Percentiles rank a stretch among this genome's conserved stretches.
These are phyloP conservation scores for Monilinia fructicola DNA, from an alignment of 2,329 filamentous ascomycete genomes.

Conservation along the genomic window DNA sequence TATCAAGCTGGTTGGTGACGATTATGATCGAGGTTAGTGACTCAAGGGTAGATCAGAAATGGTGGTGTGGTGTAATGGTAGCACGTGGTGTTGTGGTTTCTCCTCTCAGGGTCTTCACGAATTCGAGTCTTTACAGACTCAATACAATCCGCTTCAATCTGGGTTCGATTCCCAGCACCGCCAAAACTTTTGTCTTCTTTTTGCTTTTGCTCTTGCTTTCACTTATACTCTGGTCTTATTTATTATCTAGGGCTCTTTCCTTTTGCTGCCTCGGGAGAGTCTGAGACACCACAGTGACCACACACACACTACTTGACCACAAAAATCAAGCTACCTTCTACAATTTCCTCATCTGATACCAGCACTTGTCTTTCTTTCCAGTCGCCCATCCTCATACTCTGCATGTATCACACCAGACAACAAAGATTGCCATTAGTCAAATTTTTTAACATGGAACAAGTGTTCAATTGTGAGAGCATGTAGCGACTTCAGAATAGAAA, in stretches of 20 bases:
- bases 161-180: conserved; percentile 25
- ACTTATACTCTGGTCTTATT: no score
- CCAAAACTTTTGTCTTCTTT: background rate
- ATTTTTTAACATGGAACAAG: background rate
- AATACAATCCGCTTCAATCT: conserved; percentile 19
- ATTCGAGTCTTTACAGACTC: background rate
- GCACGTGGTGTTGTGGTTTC: conserved; percentile 24
- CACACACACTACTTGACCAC: background rate
- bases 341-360: background rate
- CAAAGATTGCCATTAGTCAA: background rate
- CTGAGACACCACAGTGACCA: background rate
- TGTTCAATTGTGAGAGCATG: background rate
- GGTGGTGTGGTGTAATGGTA: conserved; percentile 25
- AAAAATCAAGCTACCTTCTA: background rate
- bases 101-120: conserved; percentile 17
- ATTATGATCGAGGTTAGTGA: background rate
- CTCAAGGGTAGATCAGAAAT: fast-evolving
- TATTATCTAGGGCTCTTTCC: no score
- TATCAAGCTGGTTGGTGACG: conserved; percentile 17
- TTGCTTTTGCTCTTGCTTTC: background rate
- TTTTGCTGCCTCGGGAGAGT: background rate
- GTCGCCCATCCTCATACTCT: no score
- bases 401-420: background rate
- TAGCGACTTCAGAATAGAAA: background rate
- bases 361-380: background rate